Evolutionary conservation across 495 filamentous ascomycete species (phyloP), one percentile per base, ranked within the genome.

Genomic region (Neurospora tetraspora): DNA sequence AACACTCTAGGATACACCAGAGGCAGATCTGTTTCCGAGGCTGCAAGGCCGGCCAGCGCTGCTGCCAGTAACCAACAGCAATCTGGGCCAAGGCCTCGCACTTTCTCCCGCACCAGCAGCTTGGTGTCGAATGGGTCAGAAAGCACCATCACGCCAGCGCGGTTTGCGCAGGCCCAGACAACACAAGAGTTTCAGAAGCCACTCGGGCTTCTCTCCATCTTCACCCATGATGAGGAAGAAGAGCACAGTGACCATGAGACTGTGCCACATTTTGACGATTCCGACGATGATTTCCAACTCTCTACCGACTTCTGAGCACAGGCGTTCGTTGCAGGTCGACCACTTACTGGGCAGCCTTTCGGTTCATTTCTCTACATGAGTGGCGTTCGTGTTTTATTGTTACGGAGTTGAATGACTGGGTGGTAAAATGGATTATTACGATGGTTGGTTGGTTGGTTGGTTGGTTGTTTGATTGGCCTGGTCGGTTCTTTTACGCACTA

Each of bases 1-100:
- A 91, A 88, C 68, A 97, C 94, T 0, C 81, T 97, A 37, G 94
- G 94, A 8, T 95, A 94, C 78, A 89, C 88, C 70, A 92, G 91
- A 77, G 93, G 94, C 37, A 86, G 93, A 18, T 85, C 85, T 18
- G 86, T 90, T 16, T 90, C 90, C 1, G 79, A 80, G 7, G 77
- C 78, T 7, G 76, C 86, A 14, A 76, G 81, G 11, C 78, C 76
- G 36, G 73, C 76, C 38, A 79, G 61, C 2, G 70, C 68, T 8
- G 38, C 75, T 39, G 43, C 40, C 61, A 70, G 34, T 45, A 68
- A 71, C 18, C 73, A 68, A 36, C 45, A 72, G 11, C 75, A 74
- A 42, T 59, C 70, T 23, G 71, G 68, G 11, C 27, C 79, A 20
- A 73, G 74, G 59, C 45, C 81, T 71, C 74, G 76, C 12, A 45